These are phyloP conservation scores for Rugonectria rugulosa DNA, from an alignment of 2,329 filamentous ascomycete species.

Conservation along the genomic window DNA sequence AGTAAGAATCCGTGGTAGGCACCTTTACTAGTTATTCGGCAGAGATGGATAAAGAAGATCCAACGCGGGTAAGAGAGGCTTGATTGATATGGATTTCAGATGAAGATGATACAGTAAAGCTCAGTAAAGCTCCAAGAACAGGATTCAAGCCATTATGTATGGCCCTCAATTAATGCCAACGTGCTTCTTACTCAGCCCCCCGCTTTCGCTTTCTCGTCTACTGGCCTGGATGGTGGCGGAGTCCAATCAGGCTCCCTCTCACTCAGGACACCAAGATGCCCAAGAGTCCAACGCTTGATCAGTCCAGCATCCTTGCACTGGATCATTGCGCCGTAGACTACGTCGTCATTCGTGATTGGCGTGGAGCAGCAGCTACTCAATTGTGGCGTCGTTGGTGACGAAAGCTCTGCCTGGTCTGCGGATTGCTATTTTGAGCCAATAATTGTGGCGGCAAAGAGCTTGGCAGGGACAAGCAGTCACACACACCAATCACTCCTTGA, in stretches of 20 bases:
- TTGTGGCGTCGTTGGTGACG: background rate
- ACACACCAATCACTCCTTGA: too few species aligned
- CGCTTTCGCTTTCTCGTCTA: slow-evolving; percentile 7
- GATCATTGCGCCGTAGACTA: background rate
- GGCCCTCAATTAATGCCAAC: background rate
- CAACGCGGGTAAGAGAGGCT: slow-evolving; percentile 2
- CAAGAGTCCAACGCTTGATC: background rate
- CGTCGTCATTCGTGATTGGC: slow-evolving; percentile 23
- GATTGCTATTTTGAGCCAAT: background rate
- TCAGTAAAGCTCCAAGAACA: background rate
- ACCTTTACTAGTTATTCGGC: background rate
- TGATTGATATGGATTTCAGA: background rate
- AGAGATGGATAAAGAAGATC: slow-evolving; percentile 1
- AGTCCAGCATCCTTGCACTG: background rate
- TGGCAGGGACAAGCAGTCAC: too few species aligned
- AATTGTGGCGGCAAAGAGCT: too few species aligned
- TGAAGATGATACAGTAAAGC: background rate
- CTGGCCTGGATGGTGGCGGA: slow-evolving; percentile 1
- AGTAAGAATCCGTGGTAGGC: slow-evolving; percentile 27
- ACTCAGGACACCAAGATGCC: background rate
- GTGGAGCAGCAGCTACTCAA: background rate
- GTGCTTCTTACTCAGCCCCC: slow-evolving; percentile 22
- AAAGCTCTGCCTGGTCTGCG: background rate
- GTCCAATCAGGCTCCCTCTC: slow-evolving; percentile 8
- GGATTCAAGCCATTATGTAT: background rate